Evolutionary conservation across 2,329 filamentous ascomycete genomes (phyloP).

Genomic region (Pseudocercospora cruenta): DNA sequence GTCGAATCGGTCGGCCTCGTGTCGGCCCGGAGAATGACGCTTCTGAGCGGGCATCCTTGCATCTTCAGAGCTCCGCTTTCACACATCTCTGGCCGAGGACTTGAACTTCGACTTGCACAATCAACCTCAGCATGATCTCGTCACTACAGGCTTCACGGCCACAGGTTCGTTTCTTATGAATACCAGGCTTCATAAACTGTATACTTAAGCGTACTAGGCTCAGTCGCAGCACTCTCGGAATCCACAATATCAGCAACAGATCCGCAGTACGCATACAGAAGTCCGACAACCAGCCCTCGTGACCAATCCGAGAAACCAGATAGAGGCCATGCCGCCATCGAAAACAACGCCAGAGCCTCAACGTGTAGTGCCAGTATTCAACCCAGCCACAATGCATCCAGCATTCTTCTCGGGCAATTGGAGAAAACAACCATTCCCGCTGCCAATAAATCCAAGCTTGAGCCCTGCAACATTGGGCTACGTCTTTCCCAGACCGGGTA

Average conservation of each 20-base stretch:
- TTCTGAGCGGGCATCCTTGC: neutral
- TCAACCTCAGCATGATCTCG: slow-evolving; percentile 20
- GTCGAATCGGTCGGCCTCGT: neutral
- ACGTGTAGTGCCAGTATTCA: slow-evolving; percentile 41
- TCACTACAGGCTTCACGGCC: slow-evolving; percentile 22
- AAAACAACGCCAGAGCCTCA: slow-evolving; percentile 14
- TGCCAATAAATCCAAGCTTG: slow-evolving; percentile 43
- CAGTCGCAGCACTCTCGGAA: slow-evolving; percentile 18
- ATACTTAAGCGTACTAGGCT: slow-evolving; percentile 11
- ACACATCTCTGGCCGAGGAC: slow-evolving; percentile 13
- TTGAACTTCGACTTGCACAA: neutral
- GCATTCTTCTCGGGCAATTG: slow-evolving; percentile 74
- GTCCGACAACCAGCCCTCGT: slow-evolving; percentile 21
- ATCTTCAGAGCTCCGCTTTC: slow-evolving; percentile 15
- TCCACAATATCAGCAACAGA: slow-evolving; percentile 37
- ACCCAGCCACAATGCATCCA: slow-evolving; percentile 68
- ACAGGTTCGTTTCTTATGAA: slow-evolving; percentile 12
- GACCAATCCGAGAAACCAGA: slow-evolving; percentile 45
- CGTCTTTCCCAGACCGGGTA: slow-evolving; percentile 33
- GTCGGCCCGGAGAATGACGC: slow-evolving; percentile 12
- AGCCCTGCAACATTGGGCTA: slow-evolving; percentile 53
- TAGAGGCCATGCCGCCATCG: slow-evolving; percentile 53
- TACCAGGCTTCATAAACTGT: neutral
- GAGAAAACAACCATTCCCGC: slow-evolving; percentile 57
- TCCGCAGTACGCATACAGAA: slow-evolving; percentile 34